These are phyloP conservation scores for Oxyria digyna DNA, from an alignment of 148 eudicot species.

Conservation along the genomic window DNA sequence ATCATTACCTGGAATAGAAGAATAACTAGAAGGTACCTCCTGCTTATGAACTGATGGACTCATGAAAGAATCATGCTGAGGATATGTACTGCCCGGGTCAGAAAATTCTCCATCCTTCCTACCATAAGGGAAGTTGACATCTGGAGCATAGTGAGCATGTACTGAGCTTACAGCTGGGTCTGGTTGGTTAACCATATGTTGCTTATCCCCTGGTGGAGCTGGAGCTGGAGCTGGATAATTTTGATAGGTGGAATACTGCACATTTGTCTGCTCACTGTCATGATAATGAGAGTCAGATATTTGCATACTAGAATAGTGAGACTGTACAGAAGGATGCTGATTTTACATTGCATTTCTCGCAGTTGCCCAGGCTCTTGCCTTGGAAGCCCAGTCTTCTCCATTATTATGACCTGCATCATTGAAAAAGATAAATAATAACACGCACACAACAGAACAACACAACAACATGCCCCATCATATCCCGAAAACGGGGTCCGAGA, in stretches of 20 bases:
- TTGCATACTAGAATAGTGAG: conserved; percentile 41
- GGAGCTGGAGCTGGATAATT: conserved; percentile 37
- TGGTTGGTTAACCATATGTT: conserved; percentile 29
- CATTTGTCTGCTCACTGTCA: conserved; percentile 32
- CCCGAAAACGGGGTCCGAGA: too few species aligned
- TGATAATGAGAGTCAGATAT: conserved; percentile 33
- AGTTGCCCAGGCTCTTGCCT: conserved; percentile 96
- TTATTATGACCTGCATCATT: conserved; percentile 38
- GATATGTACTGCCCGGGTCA: conserved; percentile 33
- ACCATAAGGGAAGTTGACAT: conserved; percentile 35
- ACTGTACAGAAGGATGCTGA: conserved; percentile 50
- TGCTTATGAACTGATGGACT: conserved; percentile 72
- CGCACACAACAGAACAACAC: too few species aligned
- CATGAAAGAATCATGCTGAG: conserved; percentile 40
- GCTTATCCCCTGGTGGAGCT: conserved; percentile 27
- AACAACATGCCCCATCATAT: too few species aligned
- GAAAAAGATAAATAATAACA: not conserved
- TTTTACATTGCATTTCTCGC: conserved; percentile 46
- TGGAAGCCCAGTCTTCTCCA: conserved; percentile 97
- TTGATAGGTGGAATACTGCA: conserved; percentile 41
- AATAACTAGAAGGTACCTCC: conserved; percentile 99
- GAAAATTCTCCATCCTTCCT: conserved; percentile 38
- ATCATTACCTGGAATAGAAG: conserved; percentile 90
- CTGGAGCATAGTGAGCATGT: conserved; percentile 38
- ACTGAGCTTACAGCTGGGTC: conserved; percentile 43